Evolutionary conservation across 768 basidiomycete species (phyloP), one percentile per base, ranked within the genome.

Genomic region (Auricularia heimuer): DNA sequence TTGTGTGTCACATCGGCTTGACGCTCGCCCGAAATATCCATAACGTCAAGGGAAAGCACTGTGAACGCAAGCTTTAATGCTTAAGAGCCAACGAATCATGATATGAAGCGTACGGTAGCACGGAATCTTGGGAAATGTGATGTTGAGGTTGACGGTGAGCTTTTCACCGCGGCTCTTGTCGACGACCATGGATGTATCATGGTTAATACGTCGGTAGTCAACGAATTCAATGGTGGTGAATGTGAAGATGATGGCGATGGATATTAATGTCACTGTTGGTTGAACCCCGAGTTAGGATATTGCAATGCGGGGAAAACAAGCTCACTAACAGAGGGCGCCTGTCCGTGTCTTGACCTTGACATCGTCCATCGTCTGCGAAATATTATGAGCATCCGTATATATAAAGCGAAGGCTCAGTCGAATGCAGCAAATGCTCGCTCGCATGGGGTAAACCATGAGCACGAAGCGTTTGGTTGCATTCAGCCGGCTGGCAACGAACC

Each of bases 281-380:
- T 69, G 68, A 66, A 29, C 34, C 29, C 2, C 29, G 29, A 64
- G 44, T 58, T 67, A 8, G 14, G 61, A n/a, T 61, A 21, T 56
- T 66, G 65, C 36, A 34, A 60, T 36, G 29, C 33, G 24, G 12
- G 21, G 36, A 51, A 56, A 61, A 54, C 44, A 37, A 62, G 44
- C 14, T 34, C 33, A 79, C 91, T 75, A 70, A 96, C 94, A 80
- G 70, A 94, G 80, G 69, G 92, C 96, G 69, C 92, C 95, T 58
- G 91, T 93, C 65, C 94, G 86, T 39, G 97, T 98, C 82, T 94
- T 94, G 78, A 99, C 92, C 79, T 98, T 98, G 68, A 99, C 97
- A 81, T 99, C 97, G 73, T 98, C 97, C 75, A 92, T 92, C 44
- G 97, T 99, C 96, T 99, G 71, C 37, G 60, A 56, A 63, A 29